phyloP scores from a whole-genome alignment of 2,329 filamentous ascomycete genomes.

The Aspergillus aculeatus region DNA sequence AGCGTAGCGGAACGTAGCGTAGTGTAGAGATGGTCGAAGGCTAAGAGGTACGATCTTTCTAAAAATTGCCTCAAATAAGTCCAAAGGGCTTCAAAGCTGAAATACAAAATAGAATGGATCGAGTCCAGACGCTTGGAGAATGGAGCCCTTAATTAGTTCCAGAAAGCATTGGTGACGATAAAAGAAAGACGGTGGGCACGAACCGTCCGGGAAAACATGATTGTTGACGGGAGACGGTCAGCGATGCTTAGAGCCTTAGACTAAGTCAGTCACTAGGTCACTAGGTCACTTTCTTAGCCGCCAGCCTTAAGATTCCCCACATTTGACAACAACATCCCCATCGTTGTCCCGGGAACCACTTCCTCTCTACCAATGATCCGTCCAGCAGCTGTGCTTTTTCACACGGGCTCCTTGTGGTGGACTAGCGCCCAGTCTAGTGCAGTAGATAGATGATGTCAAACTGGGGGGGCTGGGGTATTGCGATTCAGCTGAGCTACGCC shows the following conservation, averaged over 20 bases:
- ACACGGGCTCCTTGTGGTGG: neutral
- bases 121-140: constrained; percentile 8
- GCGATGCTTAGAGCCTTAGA: constrained; percentile 15
- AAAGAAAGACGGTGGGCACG: neutral
- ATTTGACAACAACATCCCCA: constrained; percentile 23
- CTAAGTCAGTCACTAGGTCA: constrained; percentile 4
- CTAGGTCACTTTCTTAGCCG: neutral
- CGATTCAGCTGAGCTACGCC: constrained; percentile 3
- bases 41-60: constrained; percentile 3
- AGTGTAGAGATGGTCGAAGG: neutral
- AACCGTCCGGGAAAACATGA: constrained; percentile 2
- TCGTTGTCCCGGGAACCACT: constrained; percentile 19
- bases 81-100: neutral
- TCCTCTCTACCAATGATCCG: constrained; percentile 7
- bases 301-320: constrained; percentile 16
- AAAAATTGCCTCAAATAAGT: neutral
- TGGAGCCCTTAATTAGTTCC: constrained; percentile 6
- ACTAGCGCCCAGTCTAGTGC: neutral
- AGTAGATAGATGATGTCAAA: constrained; percentile 2
- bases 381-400: neutral
- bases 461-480: neutral
- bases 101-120: constrained; percentile 2
- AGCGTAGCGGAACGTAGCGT: neutral
- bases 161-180: constrained; percentile 1
- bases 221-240: constrained; percentile 6